Percentiles rank a stretch among this genome's conserved stretches.
phyloP scores from a whole-genome alignment of 108 stramenopile species.

The Thalassiosira profunda region DNA sequence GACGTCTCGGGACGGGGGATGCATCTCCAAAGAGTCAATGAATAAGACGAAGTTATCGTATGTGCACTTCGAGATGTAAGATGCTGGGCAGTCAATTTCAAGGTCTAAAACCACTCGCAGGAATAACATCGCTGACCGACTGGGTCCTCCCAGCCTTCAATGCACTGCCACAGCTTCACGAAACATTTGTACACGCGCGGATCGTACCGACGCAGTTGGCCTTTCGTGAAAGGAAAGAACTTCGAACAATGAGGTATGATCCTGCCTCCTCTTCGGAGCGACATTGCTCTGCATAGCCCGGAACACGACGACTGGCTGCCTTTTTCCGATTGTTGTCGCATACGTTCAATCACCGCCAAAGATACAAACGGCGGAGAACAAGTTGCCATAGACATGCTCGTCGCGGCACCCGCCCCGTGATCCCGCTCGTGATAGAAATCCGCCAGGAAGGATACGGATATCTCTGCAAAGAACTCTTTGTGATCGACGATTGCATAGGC shows the following conservation, averaged over 20 bases:
- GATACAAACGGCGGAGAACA: conserved; percentile 78
- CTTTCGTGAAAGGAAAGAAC: conserved; percentile 88
- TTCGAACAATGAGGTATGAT: conserved; percentile 79
- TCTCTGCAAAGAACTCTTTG: conserved; percentile 88
- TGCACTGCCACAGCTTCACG: conserved; percentile 60
- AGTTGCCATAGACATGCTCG: conserved; percentile 53
- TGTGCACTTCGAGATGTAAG: no score
- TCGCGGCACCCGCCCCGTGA: conserved; percentile 32
- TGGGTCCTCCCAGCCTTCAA: conserved; percentile 71
- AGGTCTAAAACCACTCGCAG: no score
- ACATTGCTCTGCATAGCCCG: conserved; percentile 14
- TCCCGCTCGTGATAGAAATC: conserved; percentile 65
- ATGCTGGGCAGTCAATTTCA: no score
- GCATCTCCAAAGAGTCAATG: no score
- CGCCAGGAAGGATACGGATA: conserved; percentile 79
- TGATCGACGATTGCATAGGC: conserved; percentile 81
- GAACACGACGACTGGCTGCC: background rate
- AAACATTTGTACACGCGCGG: conserved; percentile 56
- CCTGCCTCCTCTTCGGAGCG: background rate
- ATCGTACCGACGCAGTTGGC: conserved; percentile 75
- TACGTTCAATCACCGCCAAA: conserved; percentile 56
- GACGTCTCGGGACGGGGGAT: no score
- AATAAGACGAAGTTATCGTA: no score
- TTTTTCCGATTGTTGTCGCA: conserved; percentile 13
- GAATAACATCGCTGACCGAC: no score